A percentile compares a stretch with the other conserved stretches of the same genome.
Evolutionary conservation across 306 rosid genomes (phyloP).

Genomic region (Cicer bijugum): DNA sequence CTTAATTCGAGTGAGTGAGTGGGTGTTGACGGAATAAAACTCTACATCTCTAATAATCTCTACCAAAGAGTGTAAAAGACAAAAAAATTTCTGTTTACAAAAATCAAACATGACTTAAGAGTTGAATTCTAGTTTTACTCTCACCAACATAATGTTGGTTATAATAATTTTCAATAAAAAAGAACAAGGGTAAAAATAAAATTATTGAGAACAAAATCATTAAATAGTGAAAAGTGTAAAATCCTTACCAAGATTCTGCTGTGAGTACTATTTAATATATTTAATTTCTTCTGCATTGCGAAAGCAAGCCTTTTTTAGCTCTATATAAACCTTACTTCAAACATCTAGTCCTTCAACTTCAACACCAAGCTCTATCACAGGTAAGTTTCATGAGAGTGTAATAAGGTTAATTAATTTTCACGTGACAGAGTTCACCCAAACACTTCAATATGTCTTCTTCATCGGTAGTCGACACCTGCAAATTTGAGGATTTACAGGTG

Average conservation of each 20-base stretch:
- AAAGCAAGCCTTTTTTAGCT: conserved; percentile 4
- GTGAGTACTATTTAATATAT: not conserved
- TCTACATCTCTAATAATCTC: no score
- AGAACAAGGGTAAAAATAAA: not conserved
- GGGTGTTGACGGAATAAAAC: no score
- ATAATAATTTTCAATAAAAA: not conserved
- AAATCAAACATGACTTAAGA: no score
- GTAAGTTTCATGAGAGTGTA: conserved; percentile 47
- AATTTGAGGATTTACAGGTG: conserved; percentile 31
- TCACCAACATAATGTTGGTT: not conserved
- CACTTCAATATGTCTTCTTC: conserved; percentile 59
- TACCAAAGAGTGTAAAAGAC: no score
- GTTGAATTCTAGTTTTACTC: no score
- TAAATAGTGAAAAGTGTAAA: not conserved
- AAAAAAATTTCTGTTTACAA: no score
- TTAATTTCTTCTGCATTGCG: not conserved
- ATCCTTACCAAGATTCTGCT: not conserved
- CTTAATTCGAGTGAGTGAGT: no score
- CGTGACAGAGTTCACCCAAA: conserved; percentile 56
- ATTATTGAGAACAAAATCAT: not conserved
- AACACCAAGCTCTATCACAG: conserved; percentile 7
- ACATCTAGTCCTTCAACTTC: conserved; percentile 19
- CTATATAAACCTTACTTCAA: conserved; percentile 42
- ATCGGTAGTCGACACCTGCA: conserved; percentile 24
- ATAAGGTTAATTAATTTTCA: not conserved